These are phyloP conservation scores for Oehlia diaphana DNA, from an alignment of 192 early-diverging fungal genomes.

Conservation along the genomic window DNA sequence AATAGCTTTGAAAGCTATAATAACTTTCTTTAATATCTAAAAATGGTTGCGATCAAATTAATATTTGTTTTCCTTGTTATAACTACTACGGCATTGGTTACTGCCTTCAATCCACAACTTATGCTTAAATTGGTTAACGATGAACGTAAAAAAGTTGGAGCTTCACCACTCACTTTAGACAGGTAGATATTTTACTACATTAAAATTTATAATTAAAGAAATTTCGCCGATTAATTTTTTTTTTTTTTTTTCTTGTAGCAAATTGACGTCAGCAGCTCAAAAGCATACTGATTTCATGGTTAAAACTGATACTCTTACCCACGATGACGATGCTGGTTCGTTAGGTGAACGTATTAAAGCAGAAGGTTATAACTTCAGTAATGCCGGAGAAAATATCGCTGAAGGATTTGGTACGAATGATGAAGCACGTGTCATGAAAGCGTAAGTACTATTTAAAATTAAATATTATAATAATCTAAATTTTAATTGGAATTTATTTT, in stretches of 20 bases:
- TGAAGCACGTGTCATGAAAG: slow-evolving; percentile 39
- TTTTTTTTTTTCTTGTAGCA: neutral
- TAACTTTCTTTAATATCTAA: too few species aligned
- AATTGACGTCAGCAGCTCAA: slow-evolving; percentile 38
- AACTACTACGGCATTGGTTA: too few species aligned
- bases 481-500: neutral
- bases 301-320: slow-evolving; percentile 47
- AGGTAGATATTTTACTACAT: neutral
- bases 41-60: too few species aligned
- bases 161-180: neutral
- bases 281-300: slow-evolving; percentile 47
- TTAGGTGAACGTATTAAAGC: slow-evolving; percentile 39
- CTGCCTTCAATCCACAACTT: neutral
- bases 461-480: too few species aligned
- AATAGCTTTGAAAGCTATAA: too few species aligned
- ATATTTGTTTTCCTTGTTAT: too few species aligned
- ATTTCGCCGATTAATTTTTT: too few species aligned
- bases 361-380: slow-evolving; percentile 33
- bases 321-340: slow-evolving; percentile 40
- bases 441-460: neutral
- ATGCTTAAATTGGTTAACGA: neutral
- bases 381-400: slow-evolving; percentile 53
- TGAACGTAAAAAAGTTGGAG: neutral
- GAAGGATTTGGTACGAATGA: slow-evolving; percentile 34
- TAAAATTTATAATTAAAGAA: too few species aligned